A percentile compares a stretch with the other conserved stretches of the same genome.
Conservation (phyloP, 2,329 filamentous ascomycete genomes). For the Colletotrichum sansevieriae region DNA sequence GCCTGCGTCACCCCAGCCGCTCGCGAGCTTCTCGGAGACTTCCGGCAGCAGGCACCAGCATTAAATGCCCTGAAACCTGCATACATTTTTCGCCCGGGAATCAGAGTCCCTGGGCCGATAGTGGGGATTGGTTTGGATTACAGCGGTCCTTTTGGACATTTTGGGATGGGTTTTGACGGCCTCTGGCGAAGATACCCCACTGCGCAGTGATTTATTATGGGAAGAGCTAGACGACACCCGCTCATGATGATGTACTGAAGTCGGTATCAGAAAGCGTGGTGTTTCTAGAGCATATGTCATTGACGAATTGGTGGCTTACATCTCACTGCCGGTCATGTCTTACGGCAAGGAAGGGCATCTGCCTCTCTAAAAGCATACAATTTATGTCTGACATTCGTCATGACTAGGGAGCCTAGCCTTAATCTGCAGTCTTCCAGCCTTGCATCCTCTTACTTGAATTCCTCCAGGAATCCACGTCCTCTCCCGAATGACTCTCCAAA, state of each 20-base stretch:
- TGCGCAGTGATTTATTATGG: neutral
- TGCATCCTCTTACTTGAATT: too few species aligned
- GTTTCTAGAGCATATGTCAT: neutral
- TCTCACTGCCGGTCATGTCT: too few species aligned
- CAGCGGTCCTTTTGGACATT: neutral
- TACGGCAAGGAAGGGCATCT: too few species aligned
- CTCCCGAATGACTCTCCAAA: neutral
- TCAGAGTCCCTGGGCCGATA: neutral
- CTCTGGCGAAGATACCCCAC: constrained; percentile 2
- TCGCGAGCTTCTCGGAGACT: neutral
- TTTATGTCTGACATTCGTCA: too few species aligned
- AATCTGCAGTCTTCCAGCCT: too few species aligned
- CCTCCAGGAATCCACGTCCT: neutral
- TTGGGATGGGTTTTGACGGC: neutral
- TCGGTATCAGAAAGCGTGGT: neutral
- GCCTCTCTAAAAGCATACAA: too few species aligned
- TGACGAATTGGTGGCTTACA: too few species aligned
- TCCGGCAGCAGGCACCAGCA: constrained; percentile 27
- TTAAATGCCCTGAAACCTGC: constrained; percentile 18
- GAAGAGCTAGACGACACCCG: neutral
- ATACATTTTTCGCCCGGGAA: neutral
- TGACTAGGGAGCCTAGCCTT: too few species aligned
- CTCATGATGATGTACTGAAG: neutral
- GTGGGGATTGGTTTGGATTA: neutral
- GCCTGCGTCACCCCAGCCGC: constrained; percentile 17